These are phyloP conservation scores for Erythrophleum fordii DNA, from an alignment of 306 rosid species.

Conservation along the genomic window DNA sequence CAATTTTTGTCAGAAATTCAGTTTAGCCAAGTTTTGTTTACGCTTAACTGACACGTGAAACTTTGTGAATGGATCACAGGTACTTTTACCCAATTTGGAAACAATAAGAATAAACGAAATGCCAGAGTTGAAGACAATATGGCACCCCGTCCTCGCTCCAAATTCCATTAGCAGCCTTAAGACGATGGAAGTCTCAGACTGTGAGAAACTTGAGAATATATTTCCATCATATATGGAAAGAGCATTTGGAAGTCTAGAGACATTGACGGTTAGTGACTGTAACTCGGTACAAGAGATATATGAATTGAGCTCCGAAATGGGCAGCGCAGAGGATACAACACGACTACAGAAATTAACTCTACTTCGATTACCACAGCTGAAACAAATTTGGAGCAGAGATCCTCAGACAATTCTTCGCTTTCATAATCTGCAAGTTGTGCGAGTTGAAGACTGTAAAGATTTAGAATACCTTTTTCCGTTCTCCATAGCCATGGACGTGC, in stretches of 20 bases:
- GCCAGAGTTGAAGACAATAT: not conserved
- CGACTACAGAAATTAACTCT: not conserved
- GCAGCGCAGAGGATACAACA: not conserved
- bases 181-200: not conserved
- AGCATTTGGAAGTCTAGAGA: not conserved
- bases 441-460: slow-evolving; percentile 1
- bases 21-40: not conserved
- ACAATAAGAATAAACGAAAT: not conserved
- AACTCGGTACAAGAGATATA: not conserved
- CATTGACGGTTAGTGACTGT: not conserved
- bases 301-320: no score
- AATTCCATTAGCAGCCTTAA: not conserved
- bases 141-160: not conserved
- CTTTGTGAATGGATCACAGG: not conserved
- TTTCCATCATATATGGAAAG: not conserved
- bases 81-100: not conserved
- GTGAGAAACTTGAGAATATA: not conserved
- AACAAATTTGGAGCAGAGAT: not conserved
- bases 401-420: not conserved
- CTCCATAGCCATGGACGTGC: not conserved
- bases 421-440: not conserved
- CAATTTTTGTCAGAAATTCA: no score
- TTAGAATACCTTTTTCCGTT: not conserved
- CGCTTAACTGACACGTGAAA: not conserved
- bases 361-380: not conserved